These are phyloP conservation scores for Microstroma glucosiphilum DNA, from an alignment of 1,284 basidiomycete species.

Conservation along the genomic window DNA sequence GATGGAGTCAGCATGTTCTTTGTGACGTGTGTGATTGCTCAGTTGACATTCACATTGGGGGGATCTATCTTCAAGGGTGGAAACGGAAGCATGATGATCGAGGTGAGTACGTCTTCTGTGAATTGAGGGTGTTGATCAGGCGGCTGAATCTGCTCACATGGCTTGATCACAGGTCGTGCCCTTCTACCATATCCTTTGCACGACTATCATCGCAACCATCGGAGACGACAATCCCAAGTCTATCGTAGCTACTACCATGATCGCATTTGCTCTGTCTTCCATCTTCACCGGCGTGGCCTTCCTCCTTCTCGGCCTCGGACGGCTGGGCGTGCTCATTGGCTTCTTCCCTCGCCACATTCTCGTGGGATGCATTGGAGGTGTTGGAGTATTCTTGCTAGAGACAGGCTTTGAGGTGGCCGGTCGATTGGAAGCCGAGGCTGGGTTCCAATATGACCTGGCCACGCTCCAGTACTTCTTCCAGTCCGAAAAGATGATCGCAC, in stretches of 20 bases:
- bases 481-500: conserved; percentile 58
- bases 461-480: conserved; percentile 57
- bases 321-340: conserved; percentile 77
- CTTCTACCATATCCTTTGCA: conserved; percentile 88
- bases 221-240: conserved; percentile 65
- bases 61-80: conserved; percentile 71
- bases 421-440: conserved; percentile 68
- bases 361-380: conserved; percentile 82
- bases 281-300: conserved; percentile 68
- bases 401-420: conserved; percentile 68
- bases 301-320: conserved; percentile 61
- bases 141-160: not conserved
- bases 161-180: conserved; percentile 54
- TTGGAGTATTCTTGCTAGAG: conserved; percentile 73
- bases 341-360: conserved; percentile 92
- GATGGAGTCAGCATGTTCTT: conserved; percentile 76
- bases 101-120: conserved; percentile 56
- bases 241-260: conserved; percentile 83
- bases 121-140: too few species aligned
- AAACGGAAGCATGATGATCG: conserved; percentile 98
- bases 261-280: conserved; percentile 79
- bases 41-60: conserved; percentile 74
- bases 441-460: conserved; percentile 64
- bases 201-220: conserved; percentile 66
- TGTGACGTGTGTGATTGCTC: conserved; percentile 63